Conservation (phyloP, 2,329 filamentous ascomycete genomes). For the Trichophyton equinum region DNA sequence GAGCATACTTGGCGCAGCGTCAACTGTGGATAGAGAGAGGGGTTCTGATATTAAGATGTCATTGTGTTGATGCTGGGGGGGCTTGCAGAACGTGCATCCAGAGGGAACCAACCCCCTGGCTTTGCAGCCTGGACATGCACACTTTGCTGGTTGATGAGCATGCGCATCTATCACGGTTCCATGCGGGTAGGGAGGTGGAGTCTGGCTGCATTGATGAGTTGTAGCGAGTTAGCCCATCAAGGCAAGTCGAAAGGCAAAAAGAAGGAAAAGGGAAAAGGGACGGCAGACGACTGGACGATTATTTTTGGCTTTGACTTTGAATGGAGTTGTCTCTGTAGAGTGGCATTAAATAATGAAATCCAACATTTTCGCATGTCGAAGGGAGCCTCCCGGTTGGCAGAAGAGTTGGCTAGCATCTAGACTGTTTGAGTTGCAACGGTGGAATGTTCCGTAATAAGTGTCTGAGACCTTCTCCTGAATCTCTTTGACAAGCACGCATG, state of each 20-base stretch:
- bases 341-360: not conserved
- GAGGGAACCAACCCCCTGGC: not conserved
- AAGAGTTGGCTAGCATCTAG: not conserved
- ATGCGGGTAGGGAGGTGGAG: not conserved
- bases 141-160: not conserved
- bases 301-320: not conserved
- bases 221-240: not conserved
- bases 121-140: not conserved
- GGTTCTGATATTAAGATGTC: not conserved
- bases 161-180: conserved; percentile 1
- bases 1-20: not conserved
- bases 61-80: not conserved
- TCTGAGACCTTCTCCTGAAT: not conserved
- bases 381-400: conserved; percentile 1
- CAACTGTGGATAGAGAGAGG: not conserved
- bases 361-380: not conserved
- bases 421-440: not conserved
- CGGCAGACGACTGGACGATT: not conserved
- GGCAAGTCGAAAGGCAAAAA: not conserved
- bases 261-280: not conserved
- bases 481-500: not conserved
- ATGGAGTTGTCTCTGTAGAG: not conserved
- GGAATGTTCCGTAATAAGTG: not conserved
- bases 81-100: not conserved
- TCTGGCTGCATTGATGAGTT: not conserved